These are phyloP conservation scores for Ogataea methanolica DNA, from an alignment of 805 yeast species.

Conservation along the genomic window DNA sequence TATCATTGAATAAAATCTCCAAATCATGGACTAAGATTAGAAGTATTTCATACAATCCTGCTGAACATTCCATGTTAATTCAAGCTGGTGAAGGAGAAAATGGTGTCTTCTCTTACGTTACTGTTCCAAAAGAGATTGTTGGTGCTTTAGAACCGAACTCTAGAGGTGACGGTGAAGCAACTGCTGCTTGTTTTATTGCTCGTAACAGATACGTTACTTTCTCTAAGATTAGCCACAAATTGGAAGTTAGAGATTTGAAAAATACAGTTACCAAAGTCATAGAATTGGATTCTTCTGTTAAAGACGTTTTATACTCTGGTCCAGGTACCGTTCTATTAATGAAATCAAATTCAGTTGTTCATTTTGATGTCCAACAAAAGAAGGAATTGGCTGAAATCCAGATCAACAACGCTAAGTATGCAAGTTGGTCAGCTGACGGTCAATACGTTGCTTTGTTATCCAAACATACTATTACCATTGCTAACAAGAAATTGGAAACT, in stretches of 20 bases:
- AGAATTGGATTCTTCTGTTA: conserved; percentile 59
- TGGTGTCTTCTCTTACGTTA: conserved; percentile 66
- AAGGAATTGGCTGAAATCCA: conserved; percentile 65
- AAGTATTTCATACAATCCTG: conserved; percentile 83
- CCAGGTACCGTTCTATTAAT: conserved; percentile 81
- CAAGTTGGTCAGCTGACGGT: conserved; percentile 83
- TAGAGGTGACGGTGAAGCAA: conserved; percentile 73
- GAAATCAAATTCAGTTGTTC: conserved; percentile 66
- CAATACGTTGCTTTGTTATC: conserved; percentile 82
- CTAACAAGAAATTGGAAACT: conserved; percentile 69
- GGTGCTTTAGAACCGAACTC: conserved; percentile 95
- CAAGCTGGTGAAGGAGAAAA: conserved; percentile 70
- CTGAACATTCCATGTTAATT: conserved; percentile 81
- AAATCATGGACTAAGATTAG: conserved; percentile 82
- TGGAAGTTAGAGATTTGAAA: conserved; percentile 79
- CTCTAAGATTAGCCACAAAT: conserved; percentile 54
- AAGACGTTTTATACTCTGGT: conserved; percentile 70
- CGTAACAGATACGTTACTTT: conserved; percentile 91
- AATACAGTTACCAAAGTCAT: conserved; percentile 80
- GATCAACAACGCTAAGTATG: conserved; percentile 80
- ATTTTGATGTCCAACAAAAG: conserved; percentile 91
- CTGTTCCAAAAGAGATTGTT: conserved; percentile 78
- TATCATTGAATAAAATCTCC: conserved; percentile 80
- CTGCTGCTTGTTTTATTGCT: conserved; percentile 85
- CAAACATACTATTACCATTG: conserved; percentile 89